phyloP scores from a whole-genome alignment of 441 rosid species.

The Omphalea diandra region DNA sequence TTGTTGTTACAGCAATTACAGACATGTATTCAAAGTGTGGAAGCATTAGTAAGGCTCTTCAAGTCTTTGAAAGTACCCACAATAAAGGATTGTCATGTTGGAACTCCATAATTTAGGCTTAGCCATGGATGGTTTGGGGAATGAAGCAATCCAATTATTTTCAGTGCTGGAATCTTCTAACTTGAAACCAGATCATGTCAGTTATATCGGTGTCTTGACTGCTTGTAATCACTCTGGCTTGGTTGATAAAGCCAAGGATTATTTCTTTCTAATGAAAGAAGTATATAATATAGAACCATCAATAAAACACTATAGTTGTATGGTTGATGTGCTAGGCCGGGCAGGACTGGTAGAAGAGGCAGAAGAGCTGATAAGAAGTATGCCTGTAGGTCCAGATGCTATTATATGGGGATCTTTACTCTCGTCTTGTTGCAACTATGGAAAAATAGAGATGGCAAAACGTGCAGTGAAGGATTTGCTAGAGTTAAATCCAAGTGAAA shows the following conservation, averaged over 20 bases:
- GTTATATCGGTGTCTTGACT: constrained; percentile 42
- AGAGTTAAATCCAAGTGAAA: constrained; percentile 46
- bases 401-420: constrained; percentile 51
- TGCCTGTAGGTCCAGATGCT: constrained; percentile 46
- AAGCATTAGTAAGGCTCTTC: constrained; percentile 42
- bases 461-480: constrained; percentile 41
- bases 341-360: constrained; percentile 50
- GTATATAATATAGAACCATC: constrained; percentile 51
- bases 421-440: constrained; percentile 42
- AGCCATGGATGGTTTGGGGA: constrained; percentile 37
- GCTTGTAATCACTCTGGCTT: constrained; percentile 52
- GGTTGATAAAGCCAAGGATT: constrained; percentile 38
- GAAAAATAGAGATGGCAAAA: constrained; percentile 41
- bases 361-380: constrained; percentile 38
- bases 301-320: constrained; percentile 59
- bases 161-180: constrained; percentile 43
- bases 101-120: constrained; percentile 56
- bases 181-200: constrained; percentile 37
- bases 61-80: constrained; percentile 38
- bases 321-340: constrained; percentile 57
- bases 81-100: constrained; percentile 59
- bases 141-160: constrained; percentile 50
- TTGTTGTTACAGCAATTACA: constrained; percentile 61
- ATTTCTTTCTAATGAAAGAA: constrained; percentile 48
- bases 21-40: constrained; percentile 87